Evolutionary conservation across 2,329 filamentous ascomycete genomes (phyloP).

Genomic region (Gremmenia infestans): DNA sequence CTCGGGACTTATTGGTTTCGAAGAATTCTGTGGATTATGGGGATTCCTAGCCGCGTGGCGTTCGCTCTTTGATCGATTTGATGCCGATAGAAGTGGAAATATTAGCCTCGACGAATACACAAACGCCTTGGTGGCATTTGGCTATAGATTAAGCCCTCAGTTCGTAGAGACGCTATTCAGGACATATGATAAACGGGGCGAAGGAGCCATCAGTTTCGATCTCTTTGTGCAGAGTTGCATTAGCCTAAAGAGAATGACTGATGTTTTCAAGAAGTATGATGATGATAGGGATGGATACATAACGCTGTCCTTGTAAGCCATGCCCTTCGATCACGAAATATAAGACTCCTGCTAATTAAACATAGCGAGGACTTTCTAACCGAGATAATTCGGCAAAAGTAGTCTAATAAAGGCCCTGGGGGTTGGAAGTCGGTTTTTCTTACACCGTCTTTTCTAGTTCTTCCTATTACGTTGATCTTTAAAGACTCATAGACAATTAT

Average conservation of each 20-base stretch:
- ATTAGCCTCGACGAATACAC: slow-evolving; percentile 84
- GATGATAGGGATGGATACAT: slow-evolving; percentile 94
- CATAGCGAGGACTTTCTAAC: slow-evolving; percentile 30
- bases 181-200: slow-evolving; percentile 75
- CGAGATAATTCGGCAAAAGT: slow-evolving; percentile 30
- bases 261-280: slow-evolving; percentile 98
- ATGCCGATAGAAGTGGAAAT: slow-evolving; percentile 78
- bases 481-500: slow-evolving; percentile 15
- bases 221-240: slow-evolving; percentile 98
- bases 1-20: slow-evolving; percentile 83
- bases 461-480: slow-evolving; percentile 3
- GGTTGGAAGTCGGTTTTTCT: not conserved
- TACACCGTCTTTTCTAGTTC: not conserved
- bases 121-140: slow-evolving; percentile 87
- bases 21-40: slow-evolving; percentile 96
- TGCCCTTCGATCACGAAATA: not conserved
- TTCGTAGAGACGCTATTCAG: slow-evolving; percentile 84
- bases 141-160: slow-evolving; percentile 78
- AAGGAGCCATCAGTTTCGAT: slow-evolving; percentile 81
- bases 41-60: slow-evolving; percentile 93
- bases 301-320: slow-evolving; percentile 60
- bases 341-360: slow-evolving; percentile 2
- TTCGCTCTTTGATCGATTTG: slow-evolving; percentile 90
- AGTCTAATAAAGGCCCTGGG: not conserved
- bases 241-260: slow-evolving; percentile 94